phyloP scores from a whole-genome alignment of 495 filamentous ascomycete species.

The Penicillium subrubescens region DNA sequence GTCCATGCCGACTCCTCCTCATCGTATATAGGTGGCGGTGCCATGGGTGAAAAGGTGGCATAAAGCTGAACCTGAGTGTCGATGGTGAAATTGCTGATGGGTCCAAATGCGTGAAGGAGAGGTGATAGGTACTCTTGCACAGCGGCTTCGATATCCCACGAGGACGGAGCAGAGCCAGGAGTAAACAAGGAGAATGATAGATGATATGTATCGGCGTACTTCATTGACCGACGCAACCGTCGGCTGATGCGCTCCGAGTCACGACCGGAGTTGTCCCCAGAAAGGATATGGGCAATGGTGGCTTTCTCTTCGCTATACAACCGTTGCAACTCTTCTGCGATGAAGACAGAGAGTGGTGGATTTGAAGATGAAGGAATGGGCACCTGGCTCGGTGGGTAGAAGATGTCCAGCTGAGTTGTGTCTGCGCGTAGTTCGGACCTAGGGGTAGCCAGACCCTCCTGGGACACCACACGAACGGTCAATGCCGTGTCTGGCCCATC shows the following conservation, averaged over 20 bases:
- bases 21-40: conserved; percentile 59
- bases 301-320: conserved; percentile 89
- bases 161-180: conserved; percentile 71
- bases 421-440: conserved; percentile 66
- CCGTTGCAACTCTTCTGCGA: conserved; percentile 75
- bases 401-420: conserved; percentile 73
- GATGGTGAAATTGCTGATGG: conserved; percentile 93
- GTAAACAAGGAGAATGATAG: conserved; percentile 95
- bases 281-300: conserved; percentile 80
- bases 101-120: conserved; percentile 71
- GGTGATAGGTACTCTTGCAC: conserved; percentile 81
- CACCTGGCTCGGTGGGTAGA: conserved; percentile 74
- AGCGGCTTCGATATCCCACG: conserved; percentile 88
- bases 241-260: conserved; percentile 53
- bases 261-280: conserved; percentile 38
- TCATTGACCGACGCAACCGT: conserved; percentile 77
- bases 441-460: conserved; percentile 55
- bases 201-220: conserved; percentile 93
- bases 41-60: conserved; percentile 75
- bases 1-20: conserved; percentile 58
- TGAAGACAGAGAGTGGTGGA: conserved; percentile 75
- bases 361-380: conserved; percentile 69
- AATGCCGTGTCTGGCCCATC: conserved; percentile 60
- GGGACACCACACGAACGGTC: conserved; percentile 67
- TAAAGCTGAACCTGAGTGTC: conserved; percentile 97